Percentiles rank a stretch among this genome's conserved stretches.
phyloP scores from a whole-genome alignment of 148 eudicot species.

The Heliosperma pusillum region DNA sequence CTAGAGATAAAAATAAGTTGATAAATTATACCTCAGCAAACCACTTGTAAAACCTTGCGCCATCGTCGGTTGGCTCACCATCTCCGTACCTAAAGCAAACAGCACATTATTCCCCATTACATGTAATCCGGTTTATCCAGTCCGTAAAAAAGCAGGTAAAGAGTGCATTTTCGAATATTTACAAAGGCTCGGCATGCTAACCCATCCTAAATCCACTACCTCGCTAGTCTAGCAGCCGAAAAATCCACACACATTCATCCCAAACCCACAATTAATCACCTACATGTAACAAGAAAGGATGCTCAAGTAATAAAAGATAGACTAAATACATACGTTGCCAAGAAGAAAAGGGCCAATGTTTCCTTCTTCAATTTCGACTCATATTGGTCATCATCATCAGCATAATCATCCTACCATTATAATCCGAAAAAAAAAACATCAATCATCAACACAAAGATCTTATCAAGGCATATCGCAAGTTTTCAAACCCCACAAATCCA shows the following conservation, averaged over 20 bases:
- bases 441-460: neutral
- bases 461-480: neutral
- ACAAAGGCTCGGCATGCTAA: neutral
- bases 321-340: conserved; percentile 75
- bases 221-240: neutral
- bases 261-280: neutral
- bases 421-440: neutral
- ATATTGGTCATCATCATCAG: conserved; percentile 82
- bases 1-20: neutral
- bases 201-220: neutral
- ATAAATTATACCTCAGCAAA: conserved; percentile 57
- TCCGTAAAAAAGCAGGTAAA: neutral
- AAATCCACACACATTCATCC: neutral
- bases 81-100: conserved; percentile 77
- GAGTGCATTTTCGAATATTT: too few relatives aligned
- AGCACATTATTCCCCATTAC: conserved; percentile 2
- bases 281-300: neutral
- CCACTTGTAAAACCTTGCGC: conserved; percentile 93
- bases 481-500: neutral
- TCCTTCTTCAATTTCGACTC: conserved; percentile 83
- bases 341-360: conserved; percentile 62
- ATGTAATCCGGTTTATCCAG: conserved; percentile 4
- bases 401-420: conserved; percentile 78
- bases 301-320: neutral
- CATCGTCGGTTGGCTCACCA: conserved; percentile 98